These are phyloP conservation scores for Sambucus nigra DNA, from an alignment of 129 eudicot genomes.

Conservation along the genomic window DNA sequence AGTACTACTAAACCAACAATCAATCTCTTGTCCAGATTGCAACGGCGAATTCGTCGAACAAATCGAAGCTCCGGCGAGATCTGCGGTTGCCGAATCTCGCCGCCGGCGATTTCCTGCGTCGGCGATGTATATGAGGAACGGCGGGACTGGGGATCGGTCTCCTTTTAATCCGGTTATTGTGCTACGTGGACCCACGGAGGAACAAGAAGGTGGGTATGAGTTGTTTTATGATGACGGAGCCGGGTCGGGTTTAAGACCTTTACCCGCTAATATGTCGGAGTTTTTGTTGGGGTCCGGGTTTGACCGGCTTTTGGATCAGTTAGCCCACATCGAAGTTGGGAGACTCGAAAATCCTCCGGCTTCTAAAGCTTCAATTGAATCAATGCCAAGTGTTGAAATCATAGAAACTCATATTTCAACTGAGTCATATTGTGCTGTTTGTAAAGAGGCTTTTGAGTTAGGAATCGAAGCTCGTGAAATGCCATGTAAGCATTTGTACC, in stretches of 20 bases:
- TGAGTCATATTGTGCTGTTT: slow-evolving; percentile 72
- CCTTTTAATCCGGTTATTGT: slow-evolving; percentile 85
- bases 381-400: slow-evolving; percentile 53
- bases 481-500: slow-evolving; percentile 95
- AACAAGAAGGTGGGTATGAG: slow-evolving; percentile 42
- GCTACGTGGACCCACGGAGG: slow-evolving; percentile 45
- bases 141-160: slow-evolving; percentile 46
- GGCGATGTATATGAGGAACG: slow-evolving; percentile 60
- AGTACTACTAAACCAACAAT: slow-evolving; percentile 26
- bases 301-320: slow-evolving; percentile 71
- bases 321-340: slow-evolving; percentile 63
- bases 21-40: slow-evolving; percentile 72
- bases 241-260: slow-evolving; percentile 77
- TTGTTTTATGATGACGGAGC: slow-evolving; percentile 78
- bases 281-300: slow-evolving; percentile 75
- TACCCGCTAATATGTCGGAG: slow-evolving; percentile 77
- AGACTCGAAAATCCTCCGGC: slow-evolving; percentile 71
- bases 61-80: slow-evolving; percentile 33
- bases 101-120: slow-evolving; percentile 64
- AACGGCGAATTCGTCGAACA: slow-evolving; percentile 59
- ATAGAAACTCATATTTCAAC: slow-evolving; percentile 26
- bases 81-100: slow-evolving; percentile 33
- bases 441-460: slow-evolving; percentile 77
- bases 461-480: slow-evolving; percentile 53
- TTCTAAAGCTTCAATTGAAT: slow-evolving; percentile 73